Evolutionary conservation across 2,329 filamentous ascomycete species (phyloP), one percentile per base, ranked within the genome.

Genomic region (Exophiala spinifera): DNA sequence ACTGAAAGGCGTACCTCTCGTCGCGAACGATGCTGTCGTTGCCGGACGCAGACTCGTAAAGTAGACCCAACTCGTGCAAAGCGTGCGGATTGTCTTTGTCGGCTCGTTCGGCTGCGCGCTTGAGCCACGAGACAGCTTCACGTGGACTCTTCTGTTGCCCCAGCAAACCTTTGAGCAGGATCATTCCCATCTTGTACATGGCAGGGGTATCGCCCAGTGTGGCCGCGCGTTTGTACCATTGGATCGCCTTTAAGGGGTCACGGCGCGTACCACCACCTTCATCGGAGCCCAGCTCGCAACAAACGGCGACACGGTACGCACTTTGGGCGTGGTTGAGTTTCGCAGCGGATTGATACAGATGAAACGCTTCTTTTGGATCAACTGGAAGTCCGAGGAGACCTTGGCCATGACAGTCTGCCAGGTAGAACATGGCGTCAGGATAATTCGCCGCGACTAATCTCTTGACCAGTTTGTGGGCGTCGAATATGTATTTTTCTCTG

Each of bases 141-240:
- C 87, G 82, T 2, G 89, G 82, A 66, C 95, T 95, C 66, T 79
- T 84, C 20, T 79, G 81, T 68, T 97, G 91, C 3, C 91, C 91
- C n/a, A 99, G 80, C 23, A 97, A 78, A 10, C 92, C 94, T 71
- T 97, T 97, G 51, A 97, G 81, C 58, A 89, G 76, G 62, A 99
- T 95, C 86, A 96, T 95, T 55, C 94, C 94, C 72, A 97, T 85
- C 73, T 99, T 99, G 76, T 96, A 99, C 90, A 97, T 95, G 25
- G 91, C 94, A 0, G 92, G 88, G 1, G 88, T 87, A 66, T 99
- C 92, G 2, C 94, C 92, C 2, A 97, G 78, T 11, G 87, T 87
- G 10, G 94, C 92, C 5, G 94, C 91, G 40, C 91, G 88, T 69
- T 92, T 91, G 72, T 99, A 99, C 94, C 94, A 99, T 70, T 97